Percentiles rank a stretch among this genome's conserved stretches.
Conservation (phyloP, 352 stramenopile genomes). For the Globisporangium megalacanthum region DNA sequence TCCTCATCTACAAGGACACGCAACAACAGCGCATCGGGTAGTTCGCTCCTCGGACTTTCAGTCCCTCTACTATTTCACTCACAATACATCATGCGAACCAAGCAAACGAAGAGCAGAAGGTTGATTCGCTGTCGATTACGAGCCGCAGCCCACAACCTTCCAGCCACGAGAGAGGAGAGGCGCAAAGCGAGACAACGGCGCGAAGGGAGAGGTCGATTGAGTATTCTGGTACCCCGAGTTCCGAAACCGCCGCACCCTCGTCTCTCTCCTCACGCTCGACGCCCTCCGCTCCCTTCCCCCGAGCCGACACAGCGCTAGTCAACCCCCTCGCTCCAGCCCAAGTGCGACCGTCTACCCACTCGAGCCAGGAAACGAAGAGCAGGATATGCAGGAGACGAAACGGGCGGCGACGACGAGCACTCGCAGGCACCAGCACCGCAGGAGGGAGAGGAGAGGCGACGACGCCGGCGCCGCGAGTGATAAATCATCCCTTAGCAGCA, state of each 20-base stretch:
- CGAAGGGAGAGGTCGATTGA: conserved; percentile 4
- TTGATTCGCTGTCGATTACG: conserved; percentile 12
- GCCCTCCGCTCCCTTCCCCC: conserved; percentile 1
- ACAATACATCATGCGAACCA: too few relatives aligned
- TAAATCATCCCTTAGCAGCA: conserved; percentile 73
- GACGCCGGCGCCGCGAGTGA: conserved; percentile 27
- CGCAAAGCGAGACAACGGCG: conserved; percentile 6
- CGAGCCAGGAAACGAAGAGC: conserved; percentile 6
- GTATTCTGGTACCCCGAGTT: conserved; percentile 4
- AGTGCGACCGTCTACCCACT: conserved; percentile 14
- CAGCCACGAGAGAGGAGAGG: conserved; percentile 15
- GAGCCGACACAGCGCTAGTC: background rate
- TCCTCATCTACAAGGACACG: conserved; percentile 64
- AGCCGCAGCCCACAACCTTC: conserved; percentile 4
- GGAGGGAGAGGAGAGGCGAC: background rate
- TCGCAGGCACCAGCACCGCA: too few relatives aligned
- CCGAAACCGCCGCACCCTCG: too few relatives aligned
- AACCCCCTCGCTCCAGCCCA: conserved; percentile 2
- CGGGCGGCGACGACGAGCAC: conserved; percentile 6
- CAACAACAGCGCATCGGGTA: conserved; percentile 4
- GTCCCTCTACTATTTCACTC: too few relatives aligned
- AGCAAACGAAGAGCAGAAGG: conserved; percentile 12
- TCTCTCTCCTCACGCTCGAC: conserved; percentile 1
- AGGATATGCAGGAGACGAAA: conserved; percentile 11
- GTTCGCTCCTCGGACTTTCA: too few relatives aligned